Evolutionary conservation across 2,329 filamentous ascomycete genomes (phyloP).

Genomic region (Purpureocillium takamizusanense): DNA sequence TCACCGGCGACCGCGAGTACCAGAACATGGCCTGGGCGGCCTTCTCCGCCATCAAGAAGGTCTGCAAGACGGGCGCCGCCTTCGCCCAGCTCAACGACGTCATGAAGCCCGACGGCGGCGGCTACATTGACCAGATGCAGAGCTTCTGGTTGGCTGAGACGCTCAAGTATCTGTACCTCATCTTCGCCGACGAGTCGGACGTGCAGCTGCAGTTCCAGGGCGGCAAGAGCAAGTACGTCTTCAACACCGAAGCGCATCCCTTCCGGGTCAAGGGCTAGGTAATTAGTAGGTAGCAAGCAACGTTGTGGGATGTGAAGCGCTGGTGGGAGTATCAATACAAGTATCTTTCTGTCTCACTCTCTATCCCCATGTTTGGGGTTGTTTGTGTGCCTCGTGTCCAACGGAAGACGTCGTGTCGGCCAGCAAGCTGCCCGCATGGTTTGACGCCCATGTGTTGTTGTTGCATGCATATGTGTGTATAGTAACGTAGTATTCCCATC

Average conservation of each 20-base stretch:
- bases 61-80: conserved; percentile 54
- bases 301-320: too few species aligned
- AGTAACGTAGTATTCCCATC: too few species aligned
- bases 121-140: conserved; percentile 63
- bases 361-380: too few species aligned
- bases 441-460: too few species aligned
- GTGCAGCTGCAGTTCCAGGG: conserved; percentile 44
- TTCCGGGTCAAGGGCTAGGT: conserved; percentile 15
- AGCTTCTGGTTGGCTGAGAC: conserved; percentile 86
- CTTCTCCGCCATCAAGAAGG: conserved; percentile 58
- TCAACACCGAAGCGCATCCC: conserved; percentile 41
- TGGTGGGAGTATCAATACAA: too few species aligned
- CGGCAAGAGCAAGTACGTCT: conserved; percentile 37
- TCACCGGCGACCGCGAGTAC: conserved; percentile 66
- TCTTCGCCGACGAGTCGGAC: conserved; percentile 50
- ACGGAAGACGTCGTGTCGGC: too few species aligned
- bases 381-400: too few species aligned
- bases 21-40: conserved; percentile 79
- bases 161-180: conserved; percentile 74
- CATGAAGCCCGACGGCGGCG: conserved; percentile 51
- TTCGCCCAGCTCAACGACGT: conserved; percentile 61
- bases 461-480: too few species aligned
- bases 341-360: too few species aligned
- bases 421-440: too few species aligned
- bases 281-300: background rate